Base-by-base conservation (phyloP, 805 yeast species). In the Saccharomycopsis sp. region DNA sequence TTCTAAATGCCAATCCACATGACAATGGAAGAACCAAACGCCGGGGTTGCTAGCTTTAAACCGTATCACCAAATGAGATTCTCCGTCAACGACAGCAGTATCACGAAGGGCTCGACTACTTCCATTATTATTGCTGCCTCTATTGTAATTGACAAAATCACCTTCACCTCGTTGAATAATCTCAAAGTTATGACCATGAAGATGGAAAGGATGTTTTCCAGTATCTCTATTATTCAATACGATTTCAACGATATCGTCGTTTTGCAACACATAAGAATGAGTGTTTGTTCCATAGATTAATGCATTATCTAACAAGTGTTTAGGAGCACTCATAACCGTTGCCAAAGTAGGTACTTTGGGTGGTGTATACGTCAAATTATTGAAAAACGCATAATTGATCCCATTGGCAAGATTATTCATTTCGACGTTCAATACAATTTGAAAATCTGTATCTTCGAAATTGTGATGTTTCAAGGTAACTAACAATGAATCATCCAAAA, bases 11-110 rank as follows among this genome's bases (percentile, higher is more conserved):
- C 88, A 84, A 56, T 84, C 90, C 44, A 84, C 75, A 58, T 85
- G 95, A 63, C 97, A 88, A 60, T 88, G 97, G 79, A 88, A 84
- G 50, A 83, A 76, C 96, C 96, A 89, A 21, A 87, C 80, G 46
- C 97, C 97, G 2, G 96, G 96, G 56, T 89, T 88, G 56, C 83
- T 77, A 9, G 96, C 87, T 54, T 67, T 72, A 61, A 86, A 86
- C 53, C 96, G 68, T 26, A 79, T 57, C 14, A 81, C 88, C 41
- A 79, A 61, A 59, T 78, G 74, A 2, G 89, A 85, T 54, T 80
- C 78, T 27, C 82, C 76, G 41, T 77, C 74, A 14, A 86, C 77
- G 52, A 72, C 67, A 17, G 77, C 77, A 0, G 90, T 82, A 58
- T 88, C 96, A 62, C 96, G 72, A 40, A 68, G 59, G 57, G 76